A percentile compares a stretch with the other conserved stretches of the same genome.
phyloP scores from a whole-genome alignment of 371 early-diverging fungal genomes.

The Rhizopus arrhizus region DNA sequence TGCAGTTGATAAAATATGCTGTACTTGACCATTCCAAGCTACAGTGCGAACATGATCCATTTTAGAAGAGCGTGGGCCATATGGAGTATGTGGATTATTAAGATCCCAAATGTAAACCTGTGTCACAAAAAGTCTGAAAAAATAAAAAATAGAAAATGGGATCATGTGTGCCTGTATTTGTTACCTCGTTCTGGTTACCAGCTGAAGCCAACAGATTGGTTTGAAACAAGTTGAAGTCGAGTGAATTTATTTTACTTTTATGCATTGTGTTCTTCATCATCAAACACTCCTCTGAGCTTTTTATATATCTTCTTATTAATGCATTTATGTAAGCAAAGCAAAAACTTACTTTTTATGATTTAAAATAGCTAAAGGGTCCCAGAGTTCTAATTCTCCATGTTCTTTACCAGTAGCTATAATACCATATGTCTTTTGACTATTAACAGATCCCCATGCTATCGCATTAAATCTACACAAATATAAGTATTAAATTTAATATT shows the following conservation, averaged over 20 bases:
- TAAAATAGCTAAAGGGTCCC: conserved; percentile 5
- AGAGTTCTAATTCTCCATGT: conserved; percentile 7
- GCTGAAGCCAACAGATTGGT: conserved; percentile 85
- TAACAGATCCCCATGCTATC: conserved; percentile 5
- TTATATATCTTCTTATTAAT: not conserved
- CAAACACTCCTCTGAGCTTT: conserved; percentile 42
- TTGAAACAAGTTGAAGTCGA: conserved; percentile 90
- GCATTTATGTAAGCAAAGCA: not conserved
- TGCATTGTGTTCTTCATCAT: conserved; percentile 73
- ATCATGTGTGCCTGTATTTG: not conserved
- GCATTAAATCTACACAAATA: conserved; percentile 1
- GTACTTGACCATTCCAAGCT: conserved; percentile 92
- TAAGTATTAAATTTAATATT: not conserved
- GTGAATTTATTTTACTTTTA: conserved; percentile 82
- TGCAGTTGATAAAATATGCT: conserved; percentile 91
- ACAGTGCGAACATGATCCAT: conserved; percentile 88
- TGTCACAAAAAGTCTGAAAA: conserved; percentile 1
- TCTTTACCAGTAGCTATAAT: conserved; percentile 9
- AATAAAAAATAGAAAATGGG: not conserved
- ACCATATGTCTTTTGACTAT: conserved; percentile 6
- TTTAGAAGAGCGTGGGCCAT: conserved; percentile 80
- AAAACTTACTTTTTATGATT: conserved; percentile 3
- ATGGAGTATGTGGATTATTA: conserved; percentile 80
- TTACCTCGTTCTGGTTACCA: conserved; percentile 42
- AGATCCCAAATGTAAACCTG: conserved; percentile 89